Conservation (phyloP, 2,329 filamentous ascomycete genomes). For the Epichloe sibirici region DNA sequence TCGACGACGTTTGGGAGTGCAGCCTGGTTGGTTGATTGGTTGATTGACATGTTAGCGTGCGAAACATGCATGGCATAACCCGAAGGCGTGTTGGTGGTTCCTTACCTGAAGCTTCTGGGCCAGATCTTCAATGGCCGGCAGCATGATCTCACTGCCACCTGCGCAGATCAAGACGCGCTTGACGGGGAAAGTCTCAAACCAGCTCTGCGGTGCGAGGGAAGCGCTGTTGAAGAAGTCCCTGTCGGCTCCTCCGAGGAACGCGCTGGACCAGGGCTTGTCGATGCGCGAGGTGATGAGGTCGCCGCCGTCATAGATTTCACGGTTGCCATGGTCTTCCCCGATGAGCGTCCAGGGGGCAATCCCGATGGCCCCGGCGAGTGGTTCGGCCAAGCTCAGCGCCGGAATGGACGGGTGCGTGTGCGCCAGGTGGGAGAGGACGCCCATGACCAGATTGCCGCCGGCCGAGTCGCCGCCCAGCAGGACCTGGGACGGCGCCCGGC, state of each 20-base stretch:
- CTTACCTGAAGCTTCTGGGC: slow-evolving; percentile 10
- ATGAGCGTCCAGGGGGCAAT: slow-evolving; percentile 12
- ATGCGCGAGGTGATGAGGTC: slow-evolving; percentile 10
- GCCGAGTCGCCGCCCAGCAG: slow-evolving; percentile 13
- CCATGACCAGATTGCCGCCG: slow-evolving; percentile 12
- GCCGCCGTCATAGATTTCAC: slow-evolving; percentile 9
- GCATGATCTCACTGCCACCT: slow-evolving; percentile 10
- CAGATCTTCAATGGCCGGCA: slow-evolving; percentile 10
- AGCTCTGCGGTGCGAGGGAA: slow-evolving; percentile 9
- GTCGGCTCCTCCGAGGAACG: slow-evolving; percentile 7
- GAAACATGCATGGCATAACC: too few species aligned
- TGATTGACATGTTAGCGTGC: not conserved
- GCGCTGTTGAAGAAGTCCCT: slow-evolving; percentile 11
- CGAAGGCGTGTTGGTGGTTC: too few species aligned
- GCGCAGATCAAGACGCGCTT: slow-evolving; percentile 9
- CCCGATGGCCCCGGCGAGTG: slow-evolving; percentile 7
- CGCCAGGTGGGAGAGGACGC: slow-evolving; percentile 12
- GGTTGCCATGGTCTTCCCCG: slow-evolving; percentile 4
- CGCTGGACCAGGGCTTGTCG: slow-evolving; percentile 6
- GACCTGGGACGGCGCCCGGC: slow-evolving; percentile 7
- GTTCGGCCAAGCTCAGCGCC: slow-evolving; percentile 7
- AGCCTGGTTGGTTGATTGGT: slow-evolving; percentile 1
- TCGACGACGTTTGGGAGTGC: slow-evolving; percentile 10
- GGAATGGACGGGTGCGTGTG: slow-evolving; percentile 11
- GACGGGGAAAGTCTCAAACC: slow-evolving; percentile 11